These are phyloP conservation scores for Eucalyptus urophylla DNA, from an alignment of 345 rosid genomes.

Conservation along the genomic window DNA sequence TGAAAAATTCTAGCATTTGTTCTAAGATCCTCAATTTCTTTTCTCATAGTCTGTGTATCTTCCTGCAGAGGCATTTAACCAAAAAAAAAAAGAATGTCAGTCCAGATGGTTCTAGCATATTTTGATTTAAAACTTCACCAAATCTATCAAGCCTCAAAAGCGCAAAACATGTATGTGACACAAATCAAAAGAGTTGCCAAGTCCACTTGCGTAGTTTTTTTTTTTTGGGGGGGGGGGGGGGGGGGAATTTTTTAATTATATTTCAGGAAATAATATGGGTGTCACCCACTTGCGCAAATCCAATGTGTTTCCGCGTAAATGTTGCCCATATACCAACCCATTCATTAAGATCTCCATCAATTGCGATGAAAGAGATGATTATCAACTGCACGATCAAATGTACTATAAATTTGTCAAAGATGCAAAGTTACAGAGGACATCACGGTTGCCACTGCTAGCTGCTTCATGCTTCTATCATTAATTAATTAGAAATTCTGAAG, in stretches of 20 bases:
- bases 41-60: conserved; percentile 69
- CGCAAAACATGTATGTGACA: not conserved
- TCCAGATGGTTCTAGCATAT: not conserved
- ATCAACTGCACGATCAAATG: not conserved
- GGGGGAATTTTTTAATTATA: not conserved
- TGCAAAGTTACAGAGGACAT: not conserved
- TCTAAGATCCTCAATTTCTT: conserved; percentile 89
- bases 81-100: not conserved
- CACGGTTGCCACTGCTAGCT: not conserved
- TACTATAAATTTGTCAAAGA: not conserved
- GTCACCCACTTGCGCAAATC: not conserved
- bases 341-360: not conserved
- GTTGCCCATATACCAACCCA: not conserved
- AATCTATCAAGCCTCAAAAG: not conserved
- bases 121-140: not conserved
- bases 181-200: not conserved
- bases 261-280: not conserved
- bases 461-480: not conserved
- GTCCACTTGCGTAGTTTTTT: not conserved
- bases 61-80: conserved; percentile 37
- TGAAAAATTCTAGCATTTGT: conserved; percentile 97
- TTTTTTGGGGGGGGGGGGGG: too few species aligned
- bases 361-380: not conserved
- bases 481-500: not conserved
- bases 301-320: not conserved